Conservation (phyloP, 139 green algal genomes). For the Chlamydomonas sp. region DNA sequence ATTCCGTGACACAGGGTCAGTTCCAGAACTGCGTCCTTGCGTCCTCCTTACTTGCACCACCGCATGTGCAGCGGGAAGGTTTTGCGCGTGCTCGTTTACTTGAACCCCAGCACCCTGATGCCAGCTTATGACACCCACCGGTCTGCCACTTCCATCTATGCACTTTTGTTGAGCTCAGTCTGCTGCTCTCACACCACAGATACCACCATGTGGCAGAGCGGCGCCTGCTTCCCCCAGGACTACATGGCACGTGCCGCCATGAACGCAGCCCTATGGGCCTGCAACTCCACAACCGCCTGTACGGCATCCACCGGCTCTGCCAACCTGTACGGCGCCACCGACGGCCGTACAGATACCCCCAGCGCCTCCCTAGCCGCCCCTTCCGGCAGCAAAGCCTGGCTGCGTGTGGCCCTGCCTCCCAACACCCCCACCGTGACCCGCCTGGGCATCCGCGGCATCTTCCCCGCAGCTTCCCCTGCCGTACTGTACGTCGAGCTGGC, state of each 20-base stretch:
- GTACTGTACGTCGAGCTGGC: neutral
- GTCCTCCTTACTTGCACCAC: no score
- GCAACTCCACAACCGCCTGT: constrained; percentile 2
- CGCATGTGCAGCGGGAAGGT: no score
- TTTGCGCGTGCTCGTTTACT: no score
- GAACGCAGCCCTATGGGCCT: constrained; percentile 1
- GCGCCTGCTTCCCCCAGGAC: constrained; percentile 14
- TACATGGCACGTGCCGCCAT: constrained; percentile 12
- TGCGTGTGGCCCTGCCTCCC: neutral
- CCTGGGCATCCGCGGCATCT: constrained; percentile 8
- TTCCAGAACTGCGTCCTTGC: no score
- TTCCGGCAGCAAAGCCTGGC: neutral
- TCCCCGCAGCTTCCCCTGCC: neutral
- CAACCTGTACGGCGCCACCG: neutral
- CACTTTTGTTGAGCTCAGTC: no score
- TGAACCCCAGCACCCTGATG: no score
- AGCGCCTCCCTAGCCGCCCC: neutral
- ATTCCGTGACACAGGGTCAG: no score
- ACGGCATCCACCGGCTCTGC: neutral
- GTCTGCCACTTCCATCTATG: no score
- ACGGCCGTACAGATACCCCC: neutral
- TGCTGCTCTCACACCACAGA: neutral
- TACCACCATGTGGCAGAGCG: constrained; percentile 28
- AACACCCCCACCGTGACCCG: neutral
- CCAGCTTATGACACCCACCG: no score